Base-by-base conservation (phyloP, 139 green algal species). In the Ulvella scutata region DNA sequence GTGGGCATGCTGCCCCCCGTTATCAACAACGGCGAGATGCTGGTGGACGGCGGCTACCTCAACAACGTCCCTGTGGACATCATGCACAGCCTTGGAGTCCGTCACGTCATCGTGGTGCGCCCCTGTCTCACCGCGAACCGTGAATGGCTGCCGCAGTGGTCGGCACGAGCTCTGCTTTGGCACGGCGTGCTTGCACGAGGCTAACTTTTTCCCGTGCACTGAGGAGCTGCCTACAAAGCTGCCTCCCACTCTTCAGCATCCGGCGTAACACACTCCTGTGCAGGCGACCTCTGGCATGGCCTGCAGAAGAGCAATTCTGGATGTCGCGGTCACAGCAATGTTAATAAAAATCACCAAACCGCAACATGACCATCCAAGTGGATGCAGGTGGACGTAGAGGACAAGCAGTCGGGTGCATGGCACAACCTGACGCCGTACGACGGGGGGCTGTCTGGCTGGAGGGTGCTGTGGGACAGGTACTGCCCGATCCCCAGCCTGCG, bases 21-120 rank as follows among this genome's bases (percentile, higher is more conserved):
- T 37, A 86, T 77, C 39, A 73, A 88, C 62, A 79, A 87, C 26
- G 86, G 83, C 2, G 83, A 90, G 3, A 81, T 95, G 75, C 87
- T 92, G 44, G 85, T 90, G 62, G 89, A 94, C 43, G 89, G 89
- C 60, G 89, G 87, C 33, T 93, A 93, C 81, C 76, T 88, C 38
- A 86, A 89, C 75, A 88, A 88, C 76, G 82, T 90, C 21, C 87
- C 87, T 10, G 85, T 92, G 59, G 87, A 89, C 62, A 84, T 90
- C 28, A 90, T 93, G 84, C 79, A 81, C 60, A 37, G 59, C 35
- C 78, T 90, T 76, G 85, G 88, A n/a, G 89, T 91, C 37, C 85
- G 87, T 10, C 89, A 80, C 23, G 84, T 89, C 26, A 79, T 88
- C 29, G 83, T 88, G 77, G 82, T 67, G 51, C 51, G 13, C 9